Base-by-base conservation (phyloP, 768 basidiomycete genomes). In the Leucogyrophana mollusca region DNA sequence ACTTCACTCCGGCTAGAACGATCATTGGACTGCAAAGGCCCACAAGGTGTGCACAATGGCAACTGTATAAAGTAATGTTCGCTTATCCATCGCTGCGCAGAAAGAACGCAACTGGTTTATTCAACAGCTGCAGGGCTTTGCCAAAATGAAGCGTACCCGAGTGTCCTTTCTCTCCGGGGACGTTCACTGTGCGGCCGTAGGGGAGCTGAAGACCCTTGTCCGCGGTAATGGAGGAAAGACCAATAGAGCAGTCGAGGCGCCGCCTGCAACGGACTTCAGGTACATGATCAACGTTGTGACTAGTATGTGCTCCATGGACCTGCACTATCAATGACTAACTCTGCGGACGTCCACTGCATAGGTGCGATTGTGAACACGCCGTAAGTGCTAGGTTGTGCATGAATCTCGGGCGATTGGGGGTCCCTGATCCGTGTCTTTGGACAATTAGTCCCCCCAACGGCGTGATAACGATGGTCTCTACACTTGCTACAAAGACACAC, bases 311-410 rank as follows among this genome's bases (percentile, higher is more conserved):
- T 42, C 30, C 14, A 23, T 48, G 6, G 9, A 47, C 47, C 8
- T 33, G 41, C 27, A 13, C 6, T 13, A 6, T 30, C 27, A 30
- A 4, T 8, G 18, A 2, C 18, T 16, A 43, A 40, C 21, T 22
- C 40, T 23, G n/a, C 32, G 45, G 27, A 6, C 27, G 27, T 13
- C 14, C 7, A 9, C 54, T 17, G 33, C 51, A 34, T 42, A 84
- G 82, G 83, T 57, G 95, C 95, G 11, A 98, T 99, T 52, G 95
- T 99, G 39, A 95, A 96, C 60, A 96, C 95, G 4, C 94, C 95
- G 87, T 86, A 59, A 60, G 87, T 72, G n/a, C n/a, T n/a, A 9
- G 7, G 49, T 5, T 27, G 16, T 30, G 22, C 27, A 7, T 13
- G 6, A 30, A 6, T 7, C 27, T 30, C 7, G n/a, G 14, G 17